Base-by-base conservation (phyloP, 83 land plant genomes). In the Picea engelmannii region DNA sequence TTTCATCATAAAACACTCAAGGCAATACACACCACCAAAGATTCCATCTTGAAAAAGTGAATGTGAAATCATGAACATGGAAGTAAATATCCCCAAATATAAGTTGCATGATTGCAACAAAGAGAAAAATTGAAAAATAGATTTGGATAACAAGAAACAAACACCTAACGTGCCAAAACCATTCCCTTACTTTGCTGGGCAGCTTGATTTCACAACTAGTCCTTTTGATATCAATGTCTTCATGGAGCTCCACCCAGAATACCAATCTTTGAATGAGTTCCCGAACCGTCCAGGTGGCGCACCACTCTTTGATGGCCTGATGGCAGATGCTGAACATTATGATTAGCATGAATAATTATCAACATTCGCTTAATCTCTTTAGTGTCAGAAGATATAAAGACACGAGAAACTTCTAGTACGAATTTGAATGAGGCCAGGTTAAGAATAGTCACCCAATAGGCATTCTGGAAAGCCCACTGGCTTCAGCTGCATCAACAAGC, bases 191-290 rank as follows among this genome's bases (percentile, higher is more conserved):
- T 93, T 95, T 76, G 99, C 98, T 35, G 99, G 99, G 67, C 88
- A 88, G 82, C 95, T 93, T 24, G 95, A 93, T 84, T 92, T 95
- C 66, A 89, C 95, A 81, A 97, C 91, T 66, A 97, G 83, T n/a
- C 96, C 96, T 83, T 88, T 97, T 2, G 88, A 75, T 35, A 92
- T 85, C 68, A 97, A 89, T 74, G 93, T 95, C 87, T 91, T 95
- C 99, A 97, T 97, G 87, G 94, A 92, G 86, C 81, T 92, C 99
- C 99, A 97, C 65, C 99, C 99, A 83, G 89, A 95, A 82, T 95
- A 93, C 95, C 96, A 93, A 44, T 91, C 91, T 81, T 90, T 90
- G 4, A 91, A 81, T 25, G 94, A 91, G 63, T 88, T 87, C 61
- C 93, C 99, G 86, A 90, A 88, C 78, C 85, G 83, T 24, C 89